These are phyloP conservation scores for Trichophyton mentagrophytes DNA, from an alignment of 2,329 filamentous ascomycete genomes.

Conservation along the genomic window DNA sequence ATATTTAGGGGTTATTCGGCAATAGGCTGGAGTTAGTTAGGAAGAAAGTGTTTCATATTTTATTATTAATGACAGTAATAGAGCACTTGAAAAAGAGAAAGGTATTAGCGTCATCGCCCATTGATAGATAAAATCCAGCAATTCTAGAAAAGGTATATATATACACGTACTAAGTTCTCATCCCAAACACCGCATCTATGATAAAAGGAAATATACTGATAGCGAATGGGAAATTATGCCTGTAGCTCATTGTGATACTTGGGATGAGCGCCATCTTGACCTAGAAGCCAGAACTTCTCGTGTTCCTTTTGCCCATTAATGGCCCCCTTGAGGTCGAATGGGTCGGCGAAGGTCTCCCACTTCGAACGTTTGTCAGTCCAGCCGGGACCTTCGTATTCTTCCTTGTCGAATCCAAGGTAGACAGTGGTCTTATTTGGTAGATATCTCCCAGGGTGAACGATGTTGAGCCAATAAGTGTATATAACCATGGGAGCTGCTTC, in stretches of 20 bases:
- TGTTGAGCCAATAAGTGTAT: conserved; percentile 25
- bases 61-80: no score
- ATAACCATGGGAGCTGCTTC: conserved; percentile 27
- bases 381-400: conserved; percentile 23
- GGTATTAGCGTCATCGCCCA: no score
- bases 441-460: conserved; percentile 26
- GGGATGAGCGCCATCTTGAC: not conserved
- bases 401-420: conserved; percentile 21
- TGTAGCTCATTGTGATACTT: not conserved
- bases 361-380: conserved; percentile 20
- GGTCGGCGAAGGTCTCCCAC: conserved; percentile 21
- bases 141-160: not conserved
- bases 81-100: no score
- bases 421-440: conserved; percentile 19
- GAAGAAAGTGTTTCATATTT: no score
- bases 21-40: no score
- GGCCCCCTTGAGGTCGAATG: conserved; percentile 19
- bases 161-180: not conserved
- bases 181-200: not conserved
- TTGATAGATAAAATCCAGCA: not conserved
- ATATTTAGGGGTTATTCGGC: no score
- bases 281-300: conserved; percentile 20
- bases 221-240: not conserved
- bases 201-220: not conserved
- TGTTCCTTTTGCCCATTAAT: conserved; percentile 18